Evolutionary conservation across 2,329 filamentous ascomycete species (phyloP).

Genomic region (Penicillium sp.): DNA sequence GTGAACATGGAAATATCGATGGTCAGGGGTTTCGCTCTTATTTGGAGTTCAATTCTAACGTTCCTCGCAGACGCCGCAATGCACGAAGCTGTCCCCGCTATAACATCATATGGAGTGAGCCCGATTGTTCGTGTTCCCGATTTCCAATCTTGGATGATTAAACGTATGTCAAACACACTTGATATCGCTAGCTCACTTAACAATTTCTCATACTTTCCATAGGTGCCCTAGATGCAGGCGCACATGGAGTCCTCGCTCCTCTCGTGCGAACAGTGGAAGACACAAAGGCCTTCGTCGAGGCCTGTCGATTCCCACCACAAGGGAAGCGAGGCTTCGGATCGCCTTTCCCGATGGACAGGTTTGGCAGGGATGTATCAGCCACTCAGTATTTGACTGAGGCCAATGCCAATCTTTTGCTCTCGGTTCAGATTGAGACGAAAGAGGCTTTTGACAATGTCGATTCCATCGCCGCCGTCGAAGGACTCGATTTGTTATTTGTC

Average conservation of each 20-base stretch:
- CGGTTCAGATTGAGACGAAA: neutral
- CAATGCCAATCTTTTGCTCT: neutral
- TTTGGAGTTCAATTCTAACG: neutral
- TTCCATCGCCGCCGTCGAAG: neutral
- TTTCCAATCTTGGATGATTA: neutral
- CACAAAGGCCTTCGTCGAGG: neutral
- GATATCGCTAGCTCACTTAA: neutral
- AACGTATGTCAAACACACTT: neutral
- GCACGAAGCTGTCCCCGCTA: neutral
- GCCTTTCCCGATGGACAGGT: neutral
- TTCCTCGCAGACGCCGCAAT: neutral
- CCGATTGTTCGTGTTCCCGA: neutral
- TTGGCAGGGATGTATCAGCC: neutral
- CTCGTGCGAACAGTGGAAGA: neutral
- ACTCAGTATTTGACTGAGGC: neutral
- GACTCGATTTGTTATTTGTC: neutral
- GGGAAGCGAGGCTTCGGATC: neutral
- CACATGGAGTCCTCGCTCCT: neutral
- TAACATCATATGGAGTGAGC: neutral
- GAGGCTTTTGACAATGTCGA: neutral
- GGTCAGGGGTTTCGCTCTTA: neutral
- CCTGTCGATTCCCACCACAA: neutral
- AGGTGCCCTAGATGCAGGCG: neutral
- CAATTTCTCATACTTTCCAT: neutral
- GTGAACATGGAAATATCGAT: neutral